Conservation (phyloP, 2,329 filamentous ascomycete species). For the Arthrinium phaeospermum region DNA sequence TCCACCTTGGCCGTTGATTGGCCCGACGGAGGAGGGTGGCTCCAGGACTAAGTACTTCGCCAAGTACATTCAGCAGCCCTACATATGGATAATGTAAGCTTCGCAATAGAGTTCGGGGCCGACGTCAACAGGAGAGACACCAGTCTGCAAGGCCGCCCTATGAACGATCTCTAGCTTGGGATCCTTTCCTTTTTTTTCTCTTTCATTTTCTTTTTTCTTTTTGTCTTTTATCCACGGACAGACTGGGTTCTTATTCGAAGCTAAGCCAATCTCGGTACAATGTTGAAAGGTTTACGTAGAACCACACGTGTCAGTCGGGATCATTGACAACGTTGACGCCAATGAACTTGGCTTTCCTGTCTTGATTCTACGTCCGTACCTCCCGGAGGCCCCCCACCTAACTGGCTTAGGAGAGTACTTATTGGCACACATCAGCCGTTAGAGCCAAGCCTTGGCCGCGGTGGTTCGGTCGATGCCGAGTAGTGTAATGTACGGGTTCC, state of each 20-base stretch:
- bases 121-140: not conserved
- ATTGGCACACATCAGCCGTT: conserved; percentile 28
- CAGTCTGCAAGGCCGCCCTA: not conserved
- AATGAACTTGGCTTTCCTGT: not conserved
- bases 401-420: conserved; percentile 29
- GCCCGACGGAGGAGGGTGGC: conserved; percentile 3
- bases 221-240: not conserved
- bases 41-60: not conserved
- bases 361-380: conserved; percentile 38
- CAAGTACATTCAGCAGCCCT: not conserved
- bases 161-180: not conserved
- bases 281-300: not conserved
- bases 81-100: not conserved
- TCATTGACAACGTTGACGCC: not conserved
- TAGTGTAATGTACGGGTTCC: conserved; percentile 13
- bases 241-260: not conserved
- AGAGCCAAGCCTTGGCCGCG: conserved; percentile 25
- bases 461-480: conserved; percentile 37
- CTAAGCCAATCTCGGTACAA: not conserved
- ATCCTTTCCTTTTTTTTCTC: not conserved
- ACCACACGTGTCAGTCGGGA: conserved; percentile 1
- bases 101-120: conserved; percentile 17
- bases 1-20: not conserved
- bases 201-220: not conserved
- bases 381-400: conserved; percentile 32